Base-by-base conservation (phyloP, 345 rosid species). In the Salix udensis region DNA sequence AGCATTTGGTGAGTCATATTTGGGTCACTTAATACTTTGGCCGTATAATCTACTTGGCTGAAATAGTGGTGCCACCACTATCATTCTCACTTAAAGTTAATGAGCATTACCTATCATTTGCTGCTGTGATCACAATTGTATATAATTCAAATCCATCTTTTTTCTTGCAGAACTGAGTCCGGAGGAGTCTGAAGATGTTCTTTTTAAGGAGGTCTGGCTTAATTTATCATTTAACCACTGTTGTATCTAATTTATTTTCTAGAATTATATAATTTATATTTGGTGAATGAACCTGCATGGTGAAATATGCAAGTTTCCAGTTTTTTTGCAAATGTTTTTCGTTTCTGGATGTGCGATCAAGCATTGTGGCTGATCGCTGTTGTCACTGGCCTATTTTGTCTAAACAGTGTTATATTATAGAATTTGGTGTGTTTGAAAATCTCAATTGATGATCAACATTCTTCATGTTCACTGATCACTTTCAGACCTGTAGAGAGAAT, bases 171-270 rank as follows among this genome's bases (percentile, higher is more conserved):
- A 96, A 84, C 73, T 96, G 82, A 93, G 96, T 81, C 87, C 91
- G 34, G 99, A 96, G 89, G 97, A 96, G 83, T 93, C 97, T 12
- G 99, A 96, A 83, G 99, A 96, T 79, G 97, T 96, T 82, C 94
- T 96, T 67, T 96, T 96, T 79, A 96, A 96, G 88, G 99, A 96
- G 99, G 98, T 92, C 18, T 30, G 79, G 46, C 60, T 65, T 77
- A 76, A 67, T 64, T 77, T 64, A 61, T 72, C 36, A 2, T 53
- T 74, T 39, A 74, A 28, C 40, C 70, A 18, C 23, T 16, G 58
- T 73, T 71, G 53, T 61, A 21, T 44, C 61, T 65, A 11, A 1
- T 61, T 24, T 70, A 23, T 52, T 55, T 55, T 10, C 15, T 71
- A 64, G 68, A 65, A 30, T 65, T 65, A 5, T 65, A 15, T 62